phyloP scores from a whole-genome alignment of 768 basidiomycete genomes.

The Dentipellis fragilis region DNA sequence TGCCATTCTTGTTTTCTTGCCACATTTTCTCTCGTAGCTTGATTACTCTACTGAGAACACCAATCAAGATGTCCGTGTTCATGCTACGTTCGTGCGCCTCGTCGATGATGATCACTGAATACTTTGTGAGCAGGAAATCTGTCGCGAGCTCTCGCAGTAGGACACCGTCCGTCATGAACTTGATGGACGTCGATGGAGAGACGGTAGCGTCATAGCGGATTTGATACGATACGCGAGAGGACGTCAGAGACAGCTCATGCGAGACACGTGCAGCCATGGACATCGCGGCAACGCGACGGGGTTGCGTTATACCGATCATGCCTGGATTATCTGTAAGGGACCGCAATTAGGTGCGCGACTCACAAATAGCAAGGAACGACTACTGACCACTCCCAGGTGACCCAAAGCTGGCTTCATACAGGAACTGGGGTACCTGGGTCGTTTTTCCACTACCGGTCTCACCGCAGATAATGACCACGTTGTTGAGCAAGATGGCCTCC shows the following conservation, averaged over 20 bases:
- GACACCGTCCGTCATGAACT: slow-evolving; percentile 99
- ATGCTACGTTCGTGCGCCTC: slow-evolving; percentile 98
- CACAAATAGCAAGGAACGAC: background rate
- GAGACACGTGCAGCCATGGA: slow-evolving; percentile 92
- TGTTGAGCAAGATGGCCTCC: slow-evolving; percentile 81
- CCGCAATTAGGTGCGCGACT: background rate
- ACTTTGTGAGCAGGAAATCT: slow-evolving; percentile 90
- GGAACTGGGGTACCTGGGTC: slow-evolving; percentile 94
- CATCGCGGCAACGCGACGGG: slow-evolving; percentile 93
- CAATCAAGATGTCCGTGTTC: slow-evolving; percentile 96
- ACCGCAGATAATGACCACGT: slow-evolving; percentile 80
- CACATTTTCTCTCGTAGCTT: slow-evolving; percentile 86
- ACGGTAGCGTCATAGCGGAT: slow-evolving; percentile 96
- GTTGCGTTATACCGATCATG: slow-evolving; percentile 97
- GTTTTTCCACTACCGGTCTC: slow-evolving; percentile 99
- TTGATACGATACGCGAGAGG: slow-evolving; percentile 85
- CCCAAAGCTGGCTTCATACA: slow-evolving; percentile 97
- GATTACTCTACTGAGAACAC: slow-evolving; percentile 89
- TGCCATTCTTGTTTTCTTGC: slow-evolving; percentile 61
- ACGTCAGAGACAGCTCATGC: slow-evolving; percentile 80
- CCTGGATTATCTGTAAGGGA: slow-evolving; percentile 76
- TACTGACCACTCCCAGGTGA: slow-evolving; percentile 64
- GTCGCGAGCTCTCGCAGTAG: slow-evolving; percentile 84
- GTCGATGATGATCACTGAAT: slow-evolving; percentile 92
- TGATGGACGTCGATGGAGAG: slow-evolving; percentile 83